Base-by-base conservation (phyloP, 495 filamentous ascomycete genomes). In the Cercophora scortea region DNA sequence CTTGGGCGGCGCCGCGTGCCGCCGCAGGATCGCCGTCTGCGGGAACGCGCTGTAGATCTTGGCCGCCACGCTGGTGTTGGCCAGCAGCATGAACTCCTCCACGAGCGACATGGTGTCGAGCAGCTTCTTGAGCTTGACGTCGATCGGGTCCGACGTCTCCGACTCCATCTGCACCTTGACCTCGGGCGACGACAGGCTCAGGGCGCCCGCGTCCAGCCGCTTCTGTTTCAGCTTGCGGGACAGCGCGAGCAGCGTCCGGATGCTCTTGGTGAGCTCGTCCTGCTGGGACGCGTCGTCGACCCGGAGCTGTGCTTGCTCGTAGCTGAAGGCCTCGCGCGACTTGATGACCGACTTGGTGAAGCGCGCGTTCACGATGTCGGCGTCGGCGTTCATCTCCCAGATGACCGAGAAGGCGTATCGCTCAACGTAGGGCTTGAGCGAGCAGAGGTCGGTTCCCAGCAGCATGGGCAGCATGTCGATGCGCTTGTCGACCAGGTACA, bases 381-480 rank as follows among this genome's bases (percentile, higher is more conserved):
- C 93, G 49, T 90, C 77, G 12, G 85, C 76, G 1, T 88, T 88
- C 50, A 98, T 73, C 65, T 98, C 94, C 94, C 93, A 98, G 8
- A 96, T 70, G 4, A 89, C 85, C 6, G 93, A 96, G 69, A 98
- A 98, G 11, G 94, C 90, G 63, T 90, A 98, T 11, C 94, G 90
- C 67, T 97, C 93, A 32, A 98, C 89, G 62, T 96, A 94, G 5
- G 94, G 94, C 61, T 97, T 97, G 35, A 98, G 78, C 9, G 93
- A 98, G 71, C 93, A 98, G 3, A 98, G 75, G 57, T 98, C 93
- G 2, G 93, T 98, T 33, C 93, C 93, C 13, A 98, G 80, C 19
- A 98, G 82, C 79, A 87, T 88, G 15, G 94, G 94, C 64, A 98
- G 77, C 94, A 98, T 98, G 71, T 98, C 93, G 58, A 98, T 97